phyloP scores from a whole-genome alignment of 2,329 filamentous ascomycete species.

The Cercospora sojina region DNA sequence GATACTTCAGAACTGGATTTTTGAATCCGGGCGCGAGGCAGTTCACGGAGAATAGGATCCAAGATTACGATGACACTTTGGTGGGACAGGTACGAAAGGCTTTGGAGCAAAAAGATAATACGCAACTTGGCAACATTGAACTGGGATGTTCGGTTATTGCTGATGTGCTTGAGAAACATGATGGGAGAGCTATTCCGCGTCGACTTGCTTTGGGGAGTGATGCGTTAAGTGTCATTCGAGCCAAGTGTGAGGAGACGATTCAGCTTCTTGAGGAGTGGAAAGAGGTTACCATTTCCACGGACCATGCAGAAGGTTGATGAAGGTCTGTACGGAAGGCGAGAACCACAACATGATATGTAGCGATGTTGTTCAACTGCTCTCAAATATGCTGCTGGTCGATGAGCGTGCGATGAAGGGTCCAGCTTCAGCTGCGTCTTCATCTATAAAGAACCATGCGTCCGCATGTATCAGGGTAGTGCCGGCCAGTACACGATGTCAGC shows the following conservation, averaged over 20 bases:
- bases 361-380: neutral
- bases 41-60: conserved; percentile 18
- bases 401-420: neutral
- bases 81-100: conserved; percentile 37
- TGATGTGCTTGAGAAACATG: conserved; percentile 54
- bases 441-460: too few relatives aligned
- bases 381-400: neutral
- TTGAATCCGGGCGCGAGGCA: conserved; percentile 38
- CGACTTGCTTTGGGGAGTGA: conserved; percentile 58
- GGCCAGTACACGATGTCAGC: neutral
- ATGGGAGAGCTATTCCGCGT: conserved; percentile 53
- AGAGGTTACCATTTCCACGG: conserved; percentile 38
- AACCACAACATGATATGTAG: neutral
- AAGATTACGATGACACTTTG: conserved; percentile 39
- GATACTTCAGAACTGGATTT: conserved; percentile 55
- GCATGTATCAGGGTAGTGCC: neutral
- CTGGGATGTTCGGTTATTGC: conserved; percentile 56
- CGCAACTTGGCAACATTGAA: conserved; percentile 56
- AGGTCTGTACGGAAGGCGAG: neutral
- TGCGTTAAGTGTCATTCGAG: conserved; percentile 37
- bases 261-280: conserved; percentile 53
- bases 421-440: neutral
- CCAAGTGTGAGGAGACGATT: conserved; percentile 47
- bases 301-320: conserved; percentile 10
- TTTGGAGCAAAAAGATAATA: conserved; percentile 44